Percentiles rank a stretch among this genome's conserved stretches.
phyloP scores from a whole-genome alignment of 352 stramenopile species.

The Pythium dissotocum region DNA sequence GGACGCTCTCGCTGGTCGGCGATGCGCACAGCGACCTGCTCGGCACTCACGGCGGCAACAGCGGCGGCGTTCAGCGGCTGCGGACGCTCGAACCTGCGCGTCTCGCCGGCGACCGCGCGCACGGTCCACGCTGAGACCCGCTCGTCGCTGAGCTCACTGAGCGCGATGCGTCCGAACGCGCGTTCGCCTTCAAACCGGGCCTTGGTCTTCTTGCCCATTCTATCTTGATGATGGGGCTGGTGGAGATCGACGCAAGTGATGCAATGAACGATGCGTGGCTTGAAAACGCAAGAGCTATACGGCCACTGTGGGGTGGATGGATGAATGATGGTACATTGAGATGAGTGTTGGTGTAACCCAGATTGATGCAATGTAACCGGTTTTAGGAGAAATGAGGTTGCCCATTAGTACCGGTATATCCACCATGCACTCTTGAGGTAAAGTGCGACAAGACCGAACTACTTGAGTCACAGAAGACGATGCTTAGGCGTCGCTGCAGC shows the following conservation, averaged over 20 bases:
- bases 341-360: slow-evolving; percentile 13
- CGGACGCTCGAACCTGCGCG: slow-evolving; percentile 44
- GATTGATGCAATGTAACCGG: background rate
- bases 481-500: no score
- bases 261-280: background rate
- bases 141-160: slow-evolving; percentile 53
- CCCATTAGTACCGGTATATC: no score
- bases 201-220: slow-evolving; percentile 28
- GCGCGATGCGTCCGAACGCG: slow-evolving; percentile 60
- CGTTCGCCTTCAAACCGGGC: slow-evolving; percentile 30
- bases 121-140: slow-evolving; percentile 59
- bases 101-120: slow-evolving; percentile 56
- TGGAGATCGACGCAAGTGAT: background rate
- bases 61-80: background rate
- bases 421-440: no score
- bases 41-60: slow-evolving; percentile 13
- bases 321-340: slow-evolving; percentile 5
- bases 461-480: no score
- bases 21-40: slow-evolving; percentile 35
- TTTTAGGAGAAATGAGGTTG: background rate
- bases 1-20: slow-evolving; percentile 38
- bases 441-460: no score
- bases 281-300: slow-evolving; percentile 7
- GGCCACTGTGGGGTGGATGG: background rate
- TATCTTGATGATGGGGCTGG: background rate